phyloP scores from a whole-genome alignment of 2,329 filamentous ascomycete species.

The Hirsutella thompsonii region DNA sequence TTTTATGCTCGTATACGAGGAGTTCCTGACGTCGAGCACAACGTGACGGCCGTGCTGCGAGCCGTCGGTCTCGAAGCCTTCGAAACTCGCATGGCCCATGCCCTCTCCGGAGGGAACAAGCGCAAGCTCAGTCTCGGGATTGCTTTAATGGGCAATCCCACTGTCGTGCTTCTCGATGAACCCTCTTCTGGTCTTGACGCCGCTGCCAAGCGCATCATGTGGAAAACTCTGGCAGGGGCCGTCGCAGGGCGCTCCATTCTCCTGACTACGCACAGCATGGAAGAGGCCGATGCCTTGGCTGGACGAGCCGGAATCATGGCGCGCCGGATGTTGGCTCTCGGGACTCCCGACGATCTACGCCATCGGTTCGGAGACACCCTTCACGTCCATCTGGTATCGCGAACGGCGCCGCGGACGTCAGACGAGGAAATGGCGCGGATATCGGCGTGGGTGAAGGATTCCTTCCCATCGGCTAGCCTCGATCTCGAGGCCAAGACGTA shows the following conservation, averaged over 20 bases:
- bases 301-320: constrained; percentile 78
- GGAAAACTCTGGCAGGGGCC: constrained; percentile 66
- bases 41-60: constrained; percentile 64
- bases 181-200: constrained; percentile 83
- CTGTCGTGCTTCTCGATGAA: constrained; percentile 78
- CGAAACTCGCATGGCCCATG: constrained; percentile 59
- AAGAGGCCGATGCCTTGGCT: constrained; percentile 84
- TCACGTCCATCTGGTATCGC: constrained; percentile 70
- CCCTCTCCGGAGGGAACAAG: constrained; percentile 83
- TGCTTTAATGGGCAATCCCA: constrained; percentile 83
- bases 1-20: constrained; percentile 84
- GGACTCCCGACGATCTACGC: constrained; percentile 60
- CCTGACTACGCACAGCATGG: constrained; percentile 89
- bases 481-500: constrained; percentile 64
- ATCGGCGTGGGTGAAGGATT: constrained; percentile 48
- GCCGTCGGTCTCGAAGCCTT: constrained; percentile 69
- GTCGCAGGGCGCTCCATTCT: constrained; percentile 69
- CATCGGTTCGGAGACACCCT: constrained; percentile 65
- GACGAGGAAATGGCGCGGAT: constrained; percentile 55
- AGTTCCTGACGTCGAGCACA: constrained; percentile 60
- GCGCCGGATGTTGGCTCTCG: constrained; percentile 71
- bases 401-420: constrained; percentile 59
- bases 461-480: constrained; percentile 52
- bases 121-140: constrained; percentile 84
- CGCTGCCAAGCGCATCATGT: constrained; percentile 84